Conservation (phyloP, 2,329 filamentous ascomycete genomes). For the Cladosporium sp. region DNA sequence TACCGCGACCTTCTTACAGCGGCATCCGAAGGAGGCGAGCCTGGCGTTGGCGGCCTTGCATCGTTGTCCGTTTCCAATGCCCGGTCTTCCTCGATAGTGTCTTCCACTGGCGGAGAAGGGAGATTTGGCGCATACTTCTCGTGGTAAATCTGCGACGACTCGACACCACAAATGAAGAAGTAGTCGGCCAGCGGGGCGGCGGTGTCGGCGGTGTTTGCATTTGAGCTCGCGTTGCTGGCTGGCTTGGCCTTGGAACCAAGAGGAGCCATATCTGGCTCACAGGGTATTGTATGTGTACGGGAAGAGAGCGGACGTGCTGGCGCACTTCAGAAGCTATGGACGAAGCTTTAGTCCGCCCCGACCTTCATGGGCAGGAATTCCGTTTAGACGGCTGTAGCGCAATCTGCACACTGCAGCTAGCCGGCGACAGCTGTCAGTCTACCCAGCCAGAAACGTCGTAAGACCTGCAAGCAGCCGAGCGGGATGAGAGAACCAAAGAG, state of each 20-base stretch:
- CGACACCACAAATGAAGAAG: constrained; percentile 60
- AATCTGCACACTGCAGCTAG: not conserved
- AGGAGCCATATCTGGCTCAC: constrained; percentile 5
- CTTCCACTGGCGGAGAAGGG: constrained; percentile 39
- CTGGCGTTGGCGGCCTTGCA: constrained; percentile 45
- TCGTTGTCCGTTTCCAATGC: constrained; percentile 50
- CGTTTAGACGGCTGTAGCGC: not conserved
- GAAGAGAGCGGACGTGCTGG: constrained; percentile 4
- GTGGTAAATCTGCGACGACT: constrained; percentile 49
- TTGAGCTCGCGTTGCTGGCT: constrained; percentile 7
- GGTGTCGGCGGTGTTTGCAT: constrained; percentile 24
- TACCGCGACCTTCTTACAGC: constrained; percentile 37
- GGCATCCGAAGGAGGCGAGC: constrained; percentile 37
- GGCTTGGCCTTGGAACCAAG: not conserved
- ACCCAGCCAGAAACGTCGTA: not conserved
- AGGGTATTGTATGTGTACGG: not conserved
- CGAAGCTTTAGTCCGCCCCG: not conserved
- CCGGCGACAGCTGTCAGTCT: constrained; percentile 5
- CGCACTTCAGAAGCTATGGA: constrained; percentile 9
- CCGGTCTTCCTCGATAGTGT: constrained; percentile 59
- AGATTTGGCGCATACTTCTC: constrained; percentile 28
- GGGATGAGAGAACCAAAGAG: not conserved
- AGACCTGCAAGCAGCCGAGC: constrained; percentile 1
- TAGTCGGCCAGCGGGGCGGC: constrained; percentile 60
- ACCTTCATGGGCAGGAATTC: constrained; percentile 4